Base-by-base conservation (phyloP, 495 filamentous ascomycete genomes). In the Hypoxylon lienhwacheense region DNA sequence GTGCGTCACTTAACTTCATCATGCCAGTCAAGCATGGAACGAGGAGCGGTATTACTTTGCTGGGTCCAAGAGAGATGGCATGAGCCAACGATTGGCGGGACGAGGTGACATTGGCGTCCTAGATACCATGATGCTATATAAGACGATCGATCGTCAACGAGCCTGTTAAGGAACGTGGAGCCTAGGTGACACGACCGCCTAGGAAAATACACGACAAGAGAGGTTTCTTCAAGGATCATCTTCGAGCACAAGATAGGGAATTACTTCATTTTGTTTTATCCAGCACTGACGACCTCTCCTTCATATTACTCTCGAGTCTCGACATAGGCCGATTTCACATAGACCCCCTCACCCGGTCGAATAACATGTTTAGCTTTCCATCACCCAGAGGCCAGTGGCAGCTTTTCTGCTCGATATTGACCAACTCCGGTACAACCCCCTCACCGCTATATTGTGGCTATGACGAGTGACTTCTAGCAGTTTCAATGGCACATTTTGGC, bases 401-500 rank as follows among this genome's bases (percentile, higher is more conserved):
- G 47, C 52, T 61, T 24, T 15, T 52, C 47, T 53, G 58, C 36
- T 61, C 48, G 32, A 56, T 16, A 19, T 43, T 53, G 36, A 34
- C 47, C 4, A 53, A 55, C 32, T 56, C 46, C 48, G 52, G 58
- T 61, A 61, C 36, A 28, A 16, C 15, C 52, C 43, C 16, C 36
- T 56, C 58, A 61, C 47, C 51, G 58, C 58, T 41, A 56, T 41
- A 36, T 44, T 34, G 29, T 44, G 47, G 32, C 35, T 47, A 47
- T 36, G 29, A 12, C 33, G 46, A 53, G 36, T 61, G 47, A 53
- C 47, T 44, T 53, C 26, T 53, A 20, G 19, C 37, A 59, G 63
- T 66, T 12, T 70, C 63, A 15, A 60, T 66, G 63, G 65, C 65
- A 11, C 64, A 65, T 48, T 68, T 68, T 37, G 67, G 65, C 26